Conservation (phyloP, 2,329 filamentous ascomycete genomes). For the Myriosclerotinia curreyana region DNA sequence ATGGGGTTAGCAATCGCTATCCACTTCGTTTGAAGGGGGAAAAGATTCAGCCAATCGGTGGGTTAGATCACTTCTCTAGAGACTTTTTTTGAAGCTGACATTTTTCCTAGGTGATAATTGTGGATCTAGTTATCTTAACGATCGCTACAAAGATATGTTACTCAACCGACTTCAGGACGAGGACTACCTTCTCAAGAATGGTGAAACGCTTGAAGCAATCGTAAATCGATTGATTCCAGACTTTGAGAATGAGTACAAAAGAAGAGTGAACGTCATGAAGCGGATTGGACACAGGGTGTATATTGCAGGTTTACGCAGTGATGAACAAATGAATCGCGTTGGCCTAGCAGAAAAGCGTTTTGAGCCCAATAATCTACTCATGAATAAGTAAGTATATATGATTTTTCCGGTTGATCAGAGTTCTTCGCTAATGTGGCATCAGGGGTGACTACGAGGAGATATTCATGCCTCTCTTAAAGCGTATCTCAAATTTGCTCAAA, state of each 20-base stretch:
- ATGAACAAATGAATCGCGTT: slow-evolving; percentile 18
- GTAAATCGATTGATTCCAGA: slow-evolving; percentile 18
- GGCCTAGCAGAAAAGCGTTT: slow-evolving; percentile 24
- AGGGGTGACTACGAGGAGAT: slow-evolving; percentile 29
- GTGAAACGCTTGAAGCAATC: slow-evolving; percentile 19
- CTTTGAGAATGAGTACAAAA: slow-evolving; percentile 25
- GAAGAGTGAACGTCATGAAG: slow-evolving; percentile 10
- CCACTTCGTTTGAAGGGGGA: slow-evolving; percentile 30
- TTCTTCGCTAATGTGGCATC: neutral
- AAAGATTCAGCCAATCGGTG: slow-evolving; percentile 15
- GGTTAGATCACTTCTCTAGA: neutral
- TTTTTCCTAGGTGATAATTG: slow-evolving; percentile 20
- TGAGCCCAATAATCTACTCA: slow-evolving; percentile 18
- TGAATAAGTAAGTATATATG: slow-evolving; percentile 21
- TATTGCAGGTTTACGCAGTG: slow-evolving; percentile 23
- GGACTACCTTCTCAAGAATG: slow-evolving; percentile 20
- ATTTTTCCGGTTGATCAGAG: neutral
- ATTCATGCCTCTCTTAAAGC: slow-evolving; percentile 24
- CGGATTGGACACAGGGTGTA: slow-evolving; percentile 11
- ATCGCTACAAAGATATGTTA: slow-evolving; percentile 20
- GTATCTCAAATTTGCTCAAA: slow-evolving; percentile 20
- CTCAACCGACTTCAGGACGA: slow-evolving; percentile 19
- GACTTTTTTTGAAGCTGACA: neutral
- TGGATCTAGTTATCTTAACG: slow-evolving; percentile 23
- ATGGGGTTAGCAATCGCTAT: slow-evolving; percentile 32